Evolutionary conservation across 176 grass and related monocot species (phyloP).

Genomic region (Typha latifolia): DNA sequence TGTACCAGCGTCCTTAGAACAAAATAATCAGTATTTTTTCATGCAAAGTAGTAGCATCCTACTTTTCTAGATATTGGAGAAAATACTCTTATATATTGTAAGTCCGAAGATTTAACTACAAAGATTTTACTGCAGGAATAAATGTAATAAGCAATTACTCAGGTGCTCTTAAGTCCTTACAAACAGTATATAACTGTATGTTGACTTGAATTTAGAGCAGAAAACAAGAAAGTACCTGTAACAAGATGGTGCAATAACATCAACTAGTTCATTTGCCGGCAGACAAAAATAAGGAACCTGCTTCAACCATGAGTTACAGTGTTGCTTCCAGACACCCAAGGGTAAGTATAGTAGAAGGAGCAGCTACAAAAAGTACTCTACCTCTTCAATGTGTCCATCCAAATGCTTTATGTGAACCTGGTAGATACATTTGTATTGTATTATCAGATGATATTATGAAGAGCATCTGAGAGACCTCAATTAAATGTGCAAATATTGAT

Average conservation of each 20-base stretch:
- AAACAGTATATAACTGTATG: too few species aligned
- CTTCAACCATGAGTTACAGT: slow-evolving; percentile 15
- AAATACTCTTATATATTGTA: too few species aligned
- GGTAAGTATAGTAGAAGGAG: slow-evolving; percentile 5
- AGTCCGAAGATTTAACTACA: too few species aligned
- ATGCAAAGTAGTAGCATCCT: too few species aligned
- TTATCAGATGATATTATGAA: slow-evolving; percentile 6
- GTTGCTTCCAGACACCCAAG: neutral
- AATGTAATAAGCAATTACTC: too few species aligned
- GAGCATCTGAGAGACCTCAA: neutral
- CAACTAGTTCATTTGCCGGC: slow-evolving; percentile 90
- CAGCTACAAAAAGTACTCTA: slow-evolving; percentile 13
- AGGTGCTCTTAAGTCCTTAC: too few species aligned
- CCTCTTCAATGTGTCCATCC: slow-evolving; percentile 96
- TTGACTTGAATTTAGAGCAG: too few species aligned
- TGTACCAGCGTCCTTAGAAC: too few species aligned
- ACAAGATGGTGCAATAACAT: slow-evolving; percentile 97
- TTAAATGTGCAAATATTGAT: neutral
- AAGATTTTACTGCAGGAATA: too few species aligned
- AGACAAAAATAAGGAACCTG: slow-evolving; percentile 97
- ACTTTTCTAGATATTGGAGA: too few species aligned
- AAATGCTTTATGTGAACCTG: slow-evolving; percentile 98
- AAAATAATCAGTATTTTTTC: too few species aligned
- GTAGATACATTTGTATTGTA: neutral
- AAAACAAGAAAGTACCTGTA: slow-evolving; percentile 51